phyloP scores from a whole-genome alignment of 2,329 filamentous ascomycete species.

The Hirsutella thompsonii region DNA sequence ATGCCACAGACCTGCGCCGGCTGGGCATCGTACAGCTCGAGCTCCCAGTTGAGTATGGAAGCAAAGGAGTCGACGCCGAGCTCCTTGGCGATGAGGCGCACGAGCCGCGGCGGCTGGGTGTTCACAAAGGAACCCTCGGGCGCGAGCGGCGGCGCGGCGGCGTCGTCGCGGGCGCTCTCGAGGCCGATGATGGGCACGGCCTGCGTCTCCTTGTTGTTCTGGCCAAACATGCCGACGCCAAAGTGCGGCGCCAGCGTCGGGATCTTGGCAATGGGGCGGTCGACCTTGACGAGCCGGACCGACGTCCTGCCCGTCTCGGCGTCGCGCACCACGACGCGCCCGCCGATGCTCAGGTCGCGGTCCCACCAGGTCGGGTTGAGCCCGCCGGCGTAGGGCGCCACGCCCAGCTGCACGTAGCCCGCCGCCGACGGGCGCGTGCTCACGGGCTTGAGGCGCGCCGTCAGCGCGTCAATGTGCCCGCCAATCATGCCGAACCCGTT shows the following conservation, averaged over 20 bases:
- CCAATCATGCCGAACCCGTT: conserved; percentile 83
- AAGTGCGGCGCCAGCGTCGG: conserved; percentile 92
- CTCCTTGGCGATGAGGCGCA: conserved; percentile 67
- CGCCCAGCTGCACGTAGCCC: conserved; percentile 78
- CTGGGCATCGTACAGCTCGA: conserved; percentile 87
- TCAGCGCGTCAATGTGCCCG: conserved; percentile 86
- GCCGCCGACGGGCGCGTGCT: conserved; percentile 73
- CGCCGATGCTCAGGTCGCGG: conserved; percentile 81
- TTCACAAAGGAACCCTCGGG: conserved; percentile 59
- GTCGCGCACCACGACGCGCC: conserved; percentile 75
- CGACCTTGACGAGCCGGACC: conserved; percentile 75
- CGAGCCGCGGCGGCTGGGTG: conserved; percentile 75
- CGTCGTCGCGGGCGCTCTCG: conserved; percentile 49
- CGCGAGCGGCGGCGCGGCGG: conserved; percentile 34
- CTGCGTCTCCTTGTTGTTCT: conserved; percentile 76
- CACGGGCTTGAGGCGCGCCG: conserved; percentile 82
- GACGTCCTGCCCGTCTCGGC: conserved; percentile 59
- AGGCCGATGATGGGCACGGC: conserved; percentile 90
- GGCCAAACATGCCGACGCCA: conserved; percentile 56
- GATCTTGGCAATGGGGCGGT: conserved; percentile 87
- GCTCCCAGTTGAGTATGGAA: conserved; percentile 87
- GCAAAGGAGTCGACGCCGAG: conserved; percentile 59
- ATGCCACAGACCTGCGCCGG: conserved; percentile 74
- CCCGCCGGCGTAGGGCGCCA: conserved; percentile 84
- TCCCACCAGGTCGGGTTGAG: conserved; percentile 95